Evolutionary conservation across 139 green algal genomes (phyloP).

Genomic region (Nannochloris sp.): DNA sequence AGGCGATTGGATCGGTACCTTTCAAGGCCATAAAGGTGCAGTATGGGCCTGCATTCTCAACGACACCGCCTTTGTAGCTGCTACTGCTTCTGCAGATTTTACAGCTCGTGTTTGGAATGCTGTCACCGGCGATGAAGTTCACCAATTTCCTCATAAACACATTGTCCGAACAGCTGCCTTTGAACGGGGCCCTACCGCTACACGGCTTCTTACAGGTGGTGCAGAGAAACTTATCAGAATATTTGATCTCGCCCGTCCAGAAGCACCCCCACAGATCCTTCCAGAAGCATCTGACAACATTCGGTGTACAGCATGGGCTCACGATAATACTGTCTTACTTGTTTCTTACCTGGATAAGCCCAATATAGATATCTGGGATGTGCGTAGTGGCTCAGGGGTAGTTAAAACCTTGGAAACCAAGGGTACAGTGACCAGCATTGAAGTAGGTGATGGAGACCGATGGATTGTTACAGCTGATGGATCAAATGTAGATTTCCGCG

Average conservation of each 20-base stretch:
- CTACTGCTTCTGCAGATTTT: constrained; percentile 94
- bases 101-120: constrained; percentile 91
- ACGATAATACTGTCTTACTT: constrained; percentile 71
- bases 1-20: constrained; percentile 98
- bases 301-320: constrained; percentile 52
- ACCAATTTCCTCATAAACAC: constrained; percentile 86
- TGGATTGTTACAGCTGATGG: constrained; percentile 76
- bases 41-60: constrained; percentile 95
- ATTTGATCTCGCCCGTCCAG: constrained; percentile 73
- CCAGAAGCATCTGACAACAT: constrained; percentile 35
- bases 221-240: constrained; percentile 87
- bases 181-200: constrained; percentile 25
- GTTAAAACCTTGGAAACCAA: constrained; percentile 60
- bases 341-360: constrained; percentile 44
- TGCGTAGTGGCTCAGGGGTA: constrained; percentile 38
- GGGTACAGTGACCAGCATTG: constrained; percentile 65
- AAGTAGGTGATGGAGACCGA: constrained; percentile 63
- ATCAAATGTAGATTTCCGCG: constrained; percentile 67
- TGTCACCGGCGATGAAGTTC: constrained; percentile 79
- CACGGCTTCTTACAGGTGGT: constrained; percentile 60
- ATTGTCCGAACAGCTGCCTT: constrained; percentile 89
- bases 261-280: constrained; percentile 45
- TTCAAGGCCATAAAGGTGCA: constrained; percentile 94
- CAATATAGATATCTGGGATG: constrained; percentile 68
- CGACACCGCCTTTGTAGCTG: constrained; percentile 68